phyloP scores from a whole-genome alignment of 2,329 filamentous ascomycete species.

The Moelleriella libera region DNA sequence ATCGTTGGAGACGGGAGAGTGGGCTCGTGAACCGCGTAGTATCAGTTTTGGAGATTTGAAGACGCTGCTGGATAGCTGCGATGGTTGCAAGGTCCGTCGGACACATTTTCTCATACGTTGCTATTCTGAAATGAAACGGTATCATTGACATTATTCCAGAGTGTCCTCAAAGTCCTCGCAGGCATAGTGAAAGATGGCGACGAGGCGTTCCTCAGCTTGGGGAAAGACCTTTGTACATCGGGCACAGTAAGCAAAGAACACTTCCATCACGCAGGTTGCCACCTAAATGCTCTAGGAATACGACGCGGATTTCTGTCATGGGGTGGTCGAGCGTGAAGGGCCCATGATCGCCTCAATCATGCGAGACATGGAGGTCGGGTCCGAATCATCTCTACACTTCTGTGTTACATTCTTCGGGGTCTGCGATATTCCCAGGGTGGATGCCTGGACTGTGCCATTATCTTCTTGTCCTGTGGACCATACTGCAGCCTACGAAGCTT shows the following conservation, averaged over 20 bases:
- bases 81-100: constrained; percentile 3
- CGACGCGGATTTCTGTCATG: constrained; percentile 39
- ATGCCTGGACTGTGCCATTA: constrained; percentile 26
- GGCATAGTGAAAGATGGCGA: constrained; percentile 25
- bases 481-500: constrained; percentile 10
- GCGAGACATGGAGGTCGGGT: constrained; percentile 28
- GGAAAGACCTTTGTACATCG: constrained; percentile 13
- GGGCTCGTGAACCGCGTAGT: not conserved
- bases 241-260: constrained; percentile 8
- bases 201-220: constrained; percentile 16
- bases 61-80: constrained; percentile 1
- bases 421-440: constrained; percentile 30
- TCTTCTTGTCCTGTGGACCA: constrained; percentile 19
- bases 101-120: not conserved
- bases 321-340: constrained; percentile 33
- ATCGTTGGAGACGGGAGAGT: not conserved
- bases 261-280: not conserved
- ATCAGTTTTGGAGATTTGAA: not conserved
- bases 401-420: constrained; percentile 37
- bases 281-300: constrained; percentile 18
- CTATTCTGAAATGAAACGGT: not conserved
- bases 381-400: constrained; percentile 34
- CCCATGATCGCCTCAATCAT: constrained; percentile 35
- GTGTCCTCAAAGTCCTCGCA: constrained; percentile 18
- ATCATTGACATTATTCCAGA: constrained; percentile 1